Evolutionary conservation across 768 basidiomycete species (phyloP).

Genomic region (Chalciporus sphaerocephalus): DNA sequence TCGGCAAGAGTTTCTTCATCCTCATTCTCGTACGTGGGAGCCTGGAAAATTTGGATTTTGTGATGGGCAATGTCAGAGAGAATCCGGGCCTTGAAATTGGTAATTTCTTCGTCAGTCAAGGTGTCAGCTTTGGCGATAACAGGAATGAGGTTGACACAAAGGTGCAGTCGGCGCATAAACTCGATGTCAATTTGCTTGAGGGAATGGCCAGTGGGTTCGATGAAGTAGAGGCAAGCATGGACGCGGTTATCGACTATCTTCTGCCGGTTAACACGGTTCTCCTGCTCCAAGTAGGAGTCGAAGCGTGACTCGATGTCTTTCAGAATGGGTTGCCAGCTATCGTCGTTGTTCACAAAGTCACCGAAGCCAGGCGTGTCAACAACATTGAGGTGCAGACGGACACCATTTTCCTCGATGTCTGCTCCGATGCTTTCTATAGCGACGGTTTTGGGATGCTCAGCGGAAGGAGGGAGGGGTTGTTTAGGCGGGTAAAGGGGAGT

Average conservation of each 20-base stretch:
- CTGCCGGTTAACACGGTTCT: constrained; percentile 93
- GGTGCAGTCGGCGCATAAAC: constrained; percentile 97
- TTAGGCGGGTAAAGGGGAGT: constrained; percentile 91
- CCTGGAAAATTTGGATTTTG: constrained; percentile 97
- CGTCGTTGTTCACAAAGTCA: constrained; percentile 99
- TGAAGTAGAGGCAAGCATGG: constrained; percentile 98
- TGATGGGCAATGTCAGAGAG: constrained; percentile 91
- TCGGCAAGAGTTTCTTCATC: constrained; percentile 98
- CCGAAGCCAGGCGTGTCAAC: constrained; percentile 99
- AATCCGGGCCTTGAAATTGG: constrained; percentile 92
- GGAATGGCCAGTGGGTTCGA: constrained; percentile 96
- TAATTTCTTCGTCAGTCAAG: constrained; percentile 92
- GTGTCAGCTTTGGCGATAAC: constrained; percentile 99
- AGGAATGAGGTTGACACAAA: constrained; percentile 96
- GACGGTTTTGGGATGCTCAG: constrained; percentile 88
- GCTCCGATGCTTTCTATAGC: constrained; percentile 98
- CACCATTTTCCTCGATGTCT: constrained; percentile 99
- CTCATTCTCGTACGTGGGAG: constrained; percentile 95
- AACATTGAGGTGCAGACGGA: constrained; percentile 94
- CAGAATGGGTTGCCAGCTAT: constrained; percentile 98
- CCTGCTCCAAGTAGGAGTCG: constrained; percentile 96
- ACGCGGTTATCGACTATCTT: constrained; percentile 97
- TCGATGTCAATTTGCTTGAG: constrained; percentile 98
- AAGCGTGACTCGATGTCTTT: constrained; percentile 98
- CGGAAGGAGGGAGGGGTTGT: constrained; percentile 75